Percentiles rank a stretch among this genome's conserved stretches.
phyloP scores from a whole-genome alignment of 2,329 filamentous ascomycete genomes.

The Arthrocladium fulminans region DNA sequence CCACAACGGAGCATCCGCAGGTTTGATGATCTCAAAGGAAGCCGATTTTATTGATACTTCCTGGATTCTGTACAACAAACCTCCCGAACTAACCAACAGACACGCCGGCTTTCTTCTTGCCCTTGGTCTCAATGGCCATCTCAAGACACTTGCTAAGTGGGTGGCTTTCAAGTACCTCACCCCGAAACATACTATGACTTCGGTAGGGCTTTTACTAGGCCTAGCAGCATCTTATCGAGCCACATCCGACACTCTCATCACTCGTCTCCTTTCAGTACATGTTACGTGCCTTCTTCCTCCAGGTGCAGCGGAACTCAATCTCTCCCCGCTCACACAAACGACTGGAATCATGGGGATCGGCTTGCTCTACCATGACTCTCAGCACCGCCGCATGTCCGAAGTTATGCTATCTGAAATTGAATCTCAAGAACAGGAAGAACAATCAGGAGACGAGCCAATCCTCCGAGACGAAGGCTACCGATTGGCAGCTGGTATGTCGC shows the following conservation, averaged over 20 bases:
- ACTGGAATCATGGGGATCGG: slow-evolving; percentile 97
- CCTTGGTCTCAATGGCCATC: slow-evolving; percentile 83
- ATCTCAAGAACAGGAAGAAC: slow-evolving; percentile 71
- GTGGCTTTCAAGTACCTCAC: slow-evolving; percentile 99
- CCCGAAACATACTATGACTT: slow-evolving; percentile 98
- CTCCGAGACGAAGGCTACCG: slow-evolving; percentile 93
- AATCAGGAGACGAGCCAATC: slow-evolving; percentile 57
- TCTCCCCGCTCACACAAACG: slow-evolving; percentile 88
- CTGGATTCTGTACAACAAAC: slow-evolving; percentile 98
- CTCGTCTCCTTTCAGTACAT: slow-evolving; percentile 85
- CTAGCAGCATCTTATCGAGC: slow-evolving; percentile 89
- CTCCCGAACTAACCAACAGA: slow-evolving; percentile 83
- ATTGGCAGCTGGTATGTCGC: slow-evolving; percentile 81
- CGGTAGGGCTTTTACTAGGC: slow-evolving; percentile 85
- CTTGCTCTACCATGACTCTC: slow-evolving; percentile 84
- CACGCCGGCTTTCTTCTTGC: slow-evolving; percentile 90
- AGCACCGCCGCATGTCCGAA: slow-evolving; percentile 96
- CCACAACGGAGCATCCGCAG: slow-evolving; percentile 89
- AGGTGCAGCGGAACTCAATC: slow-evolving; percentile 85
- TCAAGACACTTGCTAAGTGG: slow-evolving; percentile 95
- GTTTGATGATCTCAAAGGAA: slow-evolving; percentile 77
- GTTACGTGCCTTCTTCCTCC: slow-evolving; percentile 88
- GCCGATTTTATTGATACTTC: slow-evolving; percentile 95
- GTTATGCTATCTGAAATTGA: slow-evolving; percentile 98
- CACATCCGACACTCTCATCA: slow-evolving; percentile 95